Percentiles rank a stretch among this genome's conserved stretches.
phyloP scores from a whole-genome alignment of 345 rosid genomes.

The Eucalyptus sideroxylon region DNA sequence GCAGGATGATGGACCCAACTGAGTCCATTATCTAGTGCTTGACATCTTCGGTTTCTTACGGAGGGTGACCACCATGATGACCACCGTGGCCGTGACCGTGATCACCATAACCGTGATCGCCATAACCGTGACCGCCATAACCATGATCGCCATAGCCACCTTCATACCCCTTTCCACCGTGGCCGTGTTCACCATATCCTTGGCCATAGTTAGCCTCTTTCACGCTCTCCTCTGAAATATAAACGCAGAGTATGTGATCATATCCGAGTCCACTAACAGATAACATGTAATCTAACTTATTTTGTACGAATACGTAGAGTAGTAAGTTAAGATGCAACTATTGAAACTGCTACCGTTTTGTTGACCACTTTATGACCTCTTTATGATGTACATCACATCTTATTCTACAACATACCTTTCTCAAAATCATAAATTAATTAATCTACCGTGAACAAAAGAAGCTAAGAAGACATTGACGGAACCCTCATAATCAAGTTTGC shows the following conservation, averaged over 20 bases:
- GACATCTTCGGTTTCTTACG: neutral
- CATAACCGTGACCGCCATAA: neutral
- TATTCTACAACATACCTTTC: neutral
- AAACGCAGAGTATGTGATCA: neutral
- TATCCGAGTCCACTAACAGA: neutral
- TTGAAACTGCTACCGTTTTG: neutral
- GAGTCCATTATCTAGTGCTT: neutral
- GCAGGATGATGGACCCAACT: neutral
- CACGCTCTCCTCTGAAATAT: neutral
- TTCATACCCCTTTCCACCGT: neutral
- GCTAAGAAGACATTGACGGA: neutral
- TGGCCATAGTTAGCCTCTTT: neutral
- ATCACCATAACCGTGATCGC: neutral
- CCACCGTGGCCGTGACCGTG: neutral
- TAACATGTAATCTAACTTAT: neutral
- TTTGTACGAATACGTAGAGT: neutral
- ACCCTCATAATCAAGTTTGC: neutral
- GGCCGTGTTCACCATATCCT: neutral
- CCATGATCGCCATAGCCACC: neutral
- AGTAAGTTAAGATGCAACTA: neutral
- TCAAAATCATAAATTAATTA: neutral
- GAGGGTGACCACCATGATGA: neutral
- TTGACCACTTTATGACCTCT: neutral
- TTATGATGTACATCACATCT: neutral
- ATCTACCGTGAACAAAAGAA: neutral